Conservation (phyloP, 495 filamentous ascomycete genomes). For the Podospora pseudopauciseta region DNA sequence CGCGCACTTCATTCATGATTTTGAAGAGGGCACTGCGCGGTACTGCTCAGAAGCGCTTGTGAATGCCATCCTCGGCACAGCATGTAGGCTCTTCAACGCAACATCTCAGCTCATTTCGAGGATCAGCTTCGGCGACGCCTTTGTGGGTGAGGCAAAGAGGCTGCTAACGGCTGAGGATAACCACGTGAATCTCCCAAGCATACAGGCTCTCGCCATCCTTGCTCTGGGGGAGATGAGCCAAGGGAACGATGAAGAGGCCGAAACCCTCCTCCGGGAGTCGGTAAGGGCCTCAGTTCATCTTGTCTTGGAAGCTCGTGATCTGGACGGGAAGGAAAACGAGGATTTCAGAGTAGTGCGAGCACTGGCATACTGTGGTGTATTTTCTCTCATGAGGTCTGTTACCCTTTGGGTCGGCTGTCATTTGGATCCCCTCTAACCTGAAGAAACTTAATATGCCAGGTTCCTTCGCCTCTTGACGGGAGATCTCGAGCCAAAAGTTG, state of each 20-base stretch:
- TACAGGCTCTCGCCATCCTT: constrained; percentile 29
- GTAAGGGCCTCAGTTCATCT: constrained; percentile 26
- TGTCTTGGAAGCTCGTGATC: constrained; percentile 15
- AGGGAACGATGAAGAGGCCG: constrained; percentile 28
- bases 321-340: not conserved
- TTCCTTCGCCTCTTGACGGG: constrained; percentile 26
- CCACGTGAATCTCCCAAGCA: constrained; percentile 23
- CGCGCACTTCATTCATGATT: constrained; percentile 24
- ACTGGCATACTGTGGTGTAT: constrained; percentile 27
- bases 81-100: constrained; percentile 19
- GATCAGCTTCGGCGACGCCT: constrained; percentile 29
- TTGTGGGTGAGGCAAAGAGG: constrained; percentile 28
- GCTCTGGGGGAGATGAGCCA: constrained; percentile 26
- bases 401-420: not conserved
- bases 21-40: constrained; percentile 20
- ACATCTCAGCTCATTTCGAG: constrained; percentile 24
- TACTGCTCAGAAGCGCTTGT: constrained; percentile 29
- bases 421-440: not conserved
- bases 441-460: constrained; percentile 6
- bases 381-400: constrained; percentile 27
- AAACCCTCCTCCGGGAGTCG: constrained; percentile 22
- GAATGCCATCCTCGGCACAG: constrained; percentile 27
- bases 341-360: constrained; percentile 23
- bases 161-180: constrained; percentile 17
- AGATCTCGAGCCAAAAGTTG: constrained; percentile 25